Evolutionary conservation across 108 stramenopile species (phyloP), one percentile per base, ranked within the genome.

Genomic region (Cafeteria roenbergensis): DNA sequence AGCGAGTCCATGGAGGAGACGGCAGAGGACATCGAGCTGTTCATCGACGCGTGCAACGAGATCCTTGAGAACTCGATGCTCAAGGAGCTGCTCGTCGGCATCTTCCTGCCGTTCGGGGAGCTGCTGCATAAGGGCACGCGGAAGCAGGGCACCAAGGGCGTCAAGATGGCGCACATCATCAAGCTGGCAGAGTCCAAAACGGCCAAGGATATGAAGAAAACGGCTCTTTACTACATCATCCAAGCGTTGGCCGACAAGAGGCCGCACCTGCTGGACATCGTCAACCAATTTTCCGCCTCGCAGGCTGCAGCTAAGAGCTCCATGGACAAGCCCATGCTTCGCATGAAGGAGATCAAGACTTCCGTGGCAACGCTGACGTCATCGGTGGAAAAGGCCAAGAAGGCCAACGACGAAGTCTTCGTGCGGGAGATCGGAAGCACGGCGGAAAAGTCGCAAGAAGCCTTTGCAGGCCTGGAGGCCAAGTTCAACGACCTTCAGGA

Each of bases 141-240:
- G 34, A 27, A 12, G 30, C 20, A 6, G 22, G 37, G 37, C 17
- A 27, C 37, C 36, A 61, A 35, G n/a, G 59, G 59, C 22, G n/a
- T 61, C 21, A 12, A 27, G 21, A 8, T 61, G 30, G 2, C 59
- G 17, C 17, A 2, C 29, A 28, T 61, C 22, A 28, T 1, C 24
- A 32, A 28, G 29, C 20, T 61, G 24, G 59, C 59, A 9, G n/a
- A 61, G 17, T 29, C 59, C 22, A 61, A 61, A 22, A 38, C 59
- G 34, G 59, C 37, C 8, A 61, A 61, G 59, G n/a, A 61, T 22
- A 9, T 27, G 17, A 12, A 27, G 22, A 38, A 24, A 22, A 61
- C 59, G 17, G n/a, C n/a, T 2, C 59, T 61, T 6, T 2, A 32
- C 24, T 61, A 61, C 59, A 9, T 61, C 36, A 32, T 61, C 22